Conservation (phyloP, 2,329 filamentous ascomycete species). For the Xylaria sp. region DNA sequence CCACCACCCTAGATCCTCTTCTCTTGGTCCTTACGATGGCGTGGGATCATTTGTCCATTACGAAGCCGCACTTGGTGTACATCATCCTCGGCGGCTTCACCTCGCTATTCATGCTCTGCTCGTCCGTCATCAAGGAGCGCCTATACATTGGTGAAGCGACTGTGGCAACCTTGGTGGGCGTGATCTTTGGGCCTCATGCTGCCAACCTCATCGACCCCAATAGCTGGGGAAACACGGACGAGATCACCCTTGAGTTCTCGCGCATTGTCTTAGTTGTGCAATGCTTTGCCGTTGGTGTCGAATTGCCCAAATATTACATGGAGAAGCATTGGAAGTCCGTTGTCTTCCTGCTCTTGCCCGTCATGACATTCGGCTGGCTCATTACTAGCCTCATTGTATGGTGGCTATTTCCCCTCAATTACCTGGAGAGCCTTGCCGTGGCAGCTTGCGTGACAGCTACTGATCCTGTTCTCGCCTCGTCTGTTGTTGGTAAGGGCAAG, state of each 20-base stretch:
- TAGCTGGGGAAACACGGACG: slow-evolving; percentile 84
- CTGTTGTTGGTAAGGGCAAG: slow-evolving; percentile 98
- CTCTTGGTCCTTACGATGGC: slow-evolving; percentile 65
- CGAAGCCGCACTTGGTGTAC: slow-evolving; percentile 96
- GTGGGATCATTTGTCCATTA: slow-evolving; percentile 85
- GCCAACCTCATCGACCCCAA: slow-evolving; percentile 81
- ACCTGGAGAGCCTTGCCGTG: slow-evolving; percentile 88
- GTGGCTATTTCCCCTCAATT: slow-evolving; percentile 86
- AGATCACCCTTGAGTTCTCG: slow-evolving; percentile 89
- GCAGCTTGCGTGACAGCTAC: slow-evolving; percentile 97
- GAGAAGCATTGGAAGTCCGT: slow-evolving; percentile 97
- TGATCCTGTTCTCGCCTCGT: slow-evolving; percentile 95
- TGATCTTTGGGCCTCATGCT: slow-evolving; percentile 89
- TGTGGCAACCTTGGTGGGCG: slow-evolving; percentile 86
- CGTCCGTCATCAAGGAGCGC: slow-evolving; percentile 97
- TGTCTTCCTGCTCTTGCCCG: slow-evolving; percentile 84
- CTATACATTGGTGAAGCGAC: slow-evolving; percentile 99
- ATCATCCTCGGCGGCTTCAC: slow-evolving; percentile 98
- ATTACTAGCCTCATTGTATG: slow-evolving; percentile 93
- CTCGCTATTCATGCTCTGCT: slow-evolving; percentile 97
- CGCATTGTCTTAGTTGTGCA: slow-evolving; percentile 91
- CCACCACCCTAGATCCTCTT: slow-evolving; percentile 5
- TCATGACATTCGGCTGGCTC: slow-evolving; percentile 98
- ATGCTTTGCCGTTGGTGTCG: slow-evolving; percentile 91
- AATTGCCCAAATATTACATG: slow-evolving; percentile 95